Evolutionary conservation across 73 alveolate species (phyloP), one percentile per base, ranked within the genome.

Genomic region (Durusdinium trenchii): DNA sequence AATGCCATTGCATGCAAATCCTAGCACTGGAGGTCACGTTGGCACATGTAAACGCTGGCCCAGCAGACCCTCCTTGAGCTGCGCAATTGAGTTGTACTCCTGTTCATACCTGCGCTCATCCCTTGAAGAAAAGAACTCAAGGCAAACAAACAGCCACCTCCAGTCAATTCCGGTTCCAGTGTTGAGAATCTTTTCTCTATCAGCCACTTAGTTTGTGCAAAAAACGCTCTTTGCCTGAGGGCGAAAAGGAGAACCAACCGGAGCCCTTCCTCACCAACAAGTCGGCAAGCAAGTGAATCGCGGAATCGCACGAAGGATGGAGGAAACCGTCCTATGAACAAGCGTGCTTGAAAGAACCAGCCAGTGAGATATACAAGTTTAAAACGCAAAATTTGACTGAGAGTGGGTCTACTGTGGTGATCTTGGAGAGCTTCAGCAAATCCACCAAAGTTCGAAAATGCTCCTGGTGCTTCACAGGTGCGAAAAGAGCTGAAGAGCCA

Each of bases 221-320:
- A 30, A 12, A 30, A 32, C 79, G 6, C 5, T 10, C 28, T 43
- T 20, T 46, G 62, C 98, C 99, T 99, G 51, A 99, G 98, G 14
- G 99, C 99, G 79, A 95, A 99, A 46, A 99, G 99, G 50, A 99
- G 99, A 14, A 99, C 99, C 42, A 99, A 99, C 94, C 99, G 99
- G 14, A 99, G 99, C 54, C 99, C 99, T 94, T 99, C 99, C 99
- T 99, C 95, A 36, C 75, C 96, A 69, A 95, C 96, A 50, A 98
- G 78, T n/a, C 28, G 64, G 64, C 64, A 54, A 20, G 64, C 64
- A 54, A n/a, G n/a, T n/a, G n/a, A n/a, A n/a, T n/a, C n/a, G n/a
- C n/a, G n/a, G n/a, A n/a, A n/a, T n/a, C n/a, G n/a, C n/a, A n/a
- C n/a, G n/a, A n/a, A n/a, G n/a, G n/a, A n/a, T n/a, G n/a, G n/a